Evolutionary conservation across 306 rosid species (phyloP), one percentile per base, ranked within the genome.

Genomic region (Begonia peltatifolia): DNA sequence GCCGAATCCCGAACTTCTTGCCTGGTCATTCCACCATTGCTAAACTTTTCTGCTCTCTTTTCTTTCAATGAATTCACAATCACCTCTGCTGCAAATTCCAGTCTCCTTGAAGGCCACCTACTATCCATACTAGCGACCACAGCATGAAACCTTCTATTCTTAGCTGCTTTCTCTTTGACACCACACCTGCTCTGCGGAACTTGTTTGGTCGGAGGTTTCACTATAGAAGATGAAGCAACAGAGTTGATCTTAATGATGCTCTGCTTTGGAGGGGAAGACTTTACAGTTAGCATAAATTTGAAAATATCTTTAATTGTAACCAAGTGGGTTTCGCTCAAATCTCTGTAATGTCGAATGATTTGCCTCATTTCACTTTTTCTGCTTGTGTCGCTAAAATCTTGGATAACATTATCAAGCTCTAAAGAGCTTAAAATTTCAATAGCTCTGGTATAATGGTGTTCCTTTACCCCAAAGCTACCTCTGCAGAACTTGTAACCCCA

Each of bases 1-100:
- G 97, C 95, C 0, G 83, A 81, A 4, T 89, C 95, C 48, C 97
- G 61, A 3, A 89, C 97, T 59, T 89, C 78, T 55, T 89, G 95
- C 60, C 97, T 49, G 16, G 93, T 76, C 95, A 87, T 87, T 46
- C 95, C 89, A 42, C 78, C 66, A 58, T 76, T 77, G 41, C 76
- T 76, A 3, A 55, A 47, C 18, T 58, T 61, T 36, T 48, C 52
- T 38, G 65, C 78, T 60, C 70, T 84, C 78, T 82, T 79, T 16
- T 75, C 89, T 64, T 80, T 80, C 61, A 83, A 56, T 20, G 95
- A 84, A 43, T 65, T 79, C 3, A 79, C 95, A 54, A 87, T 74
- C 70, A 87, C 86, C 56, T 80, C 80, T 10, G 95, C 93, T 10
- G 95, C 84, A 49, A 62, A 83, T 59, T 87, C 89, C 35, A 83